Evolutionary conservation across 176 grass and related monocot species (phyloP).

Genomic region (Phoenix roebelenii): DNA sequence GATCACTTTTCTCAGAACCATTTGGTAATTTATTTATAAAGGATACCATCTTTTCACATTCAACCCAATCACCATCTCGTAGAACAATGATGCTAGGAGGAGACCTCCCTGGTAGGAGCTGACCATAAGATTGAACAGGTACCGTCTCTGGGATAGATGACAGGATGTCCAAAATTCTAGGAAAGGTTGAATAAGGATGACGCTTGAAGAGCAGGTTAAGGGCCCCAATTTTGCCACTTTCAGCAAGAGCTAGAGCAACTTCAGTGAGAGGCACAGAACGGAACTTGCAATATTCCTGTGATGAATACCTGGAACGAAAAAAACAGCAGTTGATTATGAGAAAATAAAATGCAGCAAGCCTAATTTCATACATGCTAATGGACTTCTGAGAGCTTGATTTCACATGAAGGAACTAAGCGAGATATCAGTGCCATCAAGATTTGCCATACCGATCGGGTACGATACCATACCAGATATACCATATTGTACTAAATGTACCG

Average conservation of each 20-base stretch:
- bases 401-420: too few relatives aligned
- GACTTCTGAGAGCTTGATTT: too few relatives aligned
- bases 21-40: conserved; percentile 42
- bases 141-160: conserved; percentile 91
- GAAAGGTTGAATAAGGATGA: conserved; percentile 77
- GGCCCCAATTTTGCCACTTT: conserved; percentile 91
- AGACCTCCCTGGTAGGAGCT: conserved; percentile 68
- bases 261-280: conserved; percentile 52
- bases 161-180: conserved; percentile 52
- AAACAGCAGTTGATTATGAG: background rate
- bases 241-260: conserved; percentile 63
- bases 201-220: conserved; percentile 94
- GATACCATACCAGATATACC: too few relatives aligned
- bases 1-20: conserved; percentile 30
- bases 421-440: too few relatives aligned
- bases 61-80: conserved; percentile 87
- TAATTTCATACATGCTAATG: too few relatives aligned
- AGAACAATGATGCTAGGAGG: conserved; percentile 48
- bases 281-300: conserved; percentile 71
- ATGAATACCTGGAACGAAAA: conserved; percentile 52
- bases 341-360: background rate
- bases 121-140: conserved; percentile 71
- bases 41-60: conserved; percentile 70
- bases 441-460: too few relatives aligned
- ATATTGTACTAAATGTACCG: too few relatives aligned